Evolutionary conservation across 306 rosid species (phyloP), one percentile per base, ranked within the genome.

Genomic region (Cucurbita pepo): DNA sequence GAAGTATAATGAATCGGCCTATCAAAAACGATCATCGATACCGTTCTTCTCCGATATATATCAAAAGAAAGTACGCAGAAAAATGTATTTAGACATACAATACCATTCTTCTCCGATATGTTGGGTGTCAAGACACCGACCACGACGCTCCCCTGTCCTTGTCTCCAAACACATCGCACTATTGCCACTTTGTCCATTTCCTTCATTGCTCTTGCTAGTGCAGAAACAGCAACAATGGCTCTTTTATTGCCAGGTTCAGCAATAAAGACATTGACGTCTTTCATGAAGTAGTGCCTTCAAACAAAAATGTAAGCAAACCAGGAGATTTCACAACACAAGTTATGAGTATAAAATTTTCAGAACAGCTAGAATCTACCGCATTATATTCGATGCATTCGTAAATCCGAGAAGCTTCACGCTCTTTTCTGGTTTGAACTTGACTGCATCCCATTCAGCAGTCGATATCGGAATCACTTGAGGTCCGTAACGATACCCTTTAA

Each of bases 381-480:
- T 60, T 77, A 90, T 75, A 79, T 90, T 87, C 18, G 81, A 79
- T 19, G 94, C 85, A 82, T 88, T 85, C 40, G 97, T 82, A 84
- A 93, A 93, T 72, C 97, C 97, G 22, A 93, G 88, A 83, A 93
- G 85, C 86, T 93, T 93, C 77, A 88, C 90, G 69, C 96, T 67
- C 81, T 93, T 93, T 79, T 93, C 98, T 19, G 98, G 91, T 81
- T 90, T 88, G 84, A 90, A 93, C 80, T 87, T 90, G 56, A 88
- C 90, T 22, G 96, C 90, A 21, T 90, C 97, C 98, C 94, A 90
- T 61, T 88, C 94, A 11, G 87, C 83, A 63, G 88, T 64, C 22
- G 98, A 85, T 84, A 93, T 86, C 18, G 98, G 98, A 83, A 93
- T 81, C 57, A 93, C 83, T 83, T 93, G 97, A 76, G 98, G 97